Evolutionary conservation across 352 stramenopile genomes (phyloP).

Genomic region (Phytophthora ohioensis): DNA sequence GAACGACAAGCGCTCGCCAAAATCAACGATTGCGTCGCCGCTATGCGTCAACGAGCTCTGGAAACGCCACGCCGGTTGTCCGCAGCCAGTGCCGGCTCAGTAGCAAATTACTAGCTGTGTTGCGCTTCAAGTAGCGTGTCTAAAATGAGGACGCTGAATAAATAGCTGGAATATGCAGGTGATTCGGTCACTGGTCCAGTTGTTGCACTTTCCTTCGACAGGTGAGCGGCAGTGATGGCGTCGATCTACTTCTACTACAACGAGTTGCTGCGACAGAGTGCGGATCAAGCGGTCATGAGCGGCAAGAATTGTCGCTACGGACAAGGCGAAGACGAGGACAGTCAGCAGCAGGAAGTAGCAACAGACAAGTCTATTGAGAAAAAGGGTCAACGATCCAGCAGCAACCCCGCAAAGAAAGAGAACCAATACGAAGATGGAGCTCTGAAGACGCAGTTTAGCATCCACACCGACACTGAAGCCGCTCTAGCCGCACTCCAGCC

Average conservation of each 20-base stretch:
- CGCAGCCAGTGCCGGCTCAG: constrained; percentile 21
- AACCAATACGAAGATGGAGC: constrained; percentile 27
- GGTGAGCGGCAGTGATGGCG: constrained; percentile 16
- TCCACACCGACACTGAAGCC: constrained; percentile 17
- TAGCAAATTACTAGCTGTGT: constrained; percentile 7
- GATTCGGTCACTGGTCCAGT: background rate
- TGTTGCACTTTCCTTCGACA: constrained; percentile 17
- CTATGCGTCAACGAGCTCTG: constrained; percentile 49
- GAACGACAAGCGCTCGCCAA: constrained; percentile 56
- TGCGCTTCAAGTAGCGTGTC: background rate
- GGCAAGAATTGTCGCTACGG: background rate
- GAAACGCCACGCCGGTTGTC: constrained; percentile 26
- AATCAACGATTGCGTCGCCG: constrained; percentile 50
- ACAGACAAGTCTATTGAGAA: constrained; percentile 1
- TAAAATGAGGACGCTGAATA: constrained; percentile 28
- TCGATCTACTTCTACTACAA: constrained; percentile 47
- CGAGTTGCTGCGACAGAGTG: constrained; percentile 38
- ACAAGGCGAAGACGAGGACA: background rate
- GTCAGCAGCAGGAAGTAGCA: background rate
- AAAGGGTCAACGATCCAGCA: constrained; percentile 1
- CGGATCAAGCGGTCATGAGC: constrained; percentile 18
- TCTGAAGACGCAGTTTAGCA: background rate
- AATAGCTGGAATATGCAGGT: constrained; percentile 1
- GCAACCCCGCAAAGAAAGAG: constrained; percentile 7
- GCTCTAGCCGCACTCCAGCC: constrained; percentile 35